phyloP scores from a whole-genome alignment of 2,329 filamentous ascomycete genomes.

The Metarhizium anisopliae region DNA sequence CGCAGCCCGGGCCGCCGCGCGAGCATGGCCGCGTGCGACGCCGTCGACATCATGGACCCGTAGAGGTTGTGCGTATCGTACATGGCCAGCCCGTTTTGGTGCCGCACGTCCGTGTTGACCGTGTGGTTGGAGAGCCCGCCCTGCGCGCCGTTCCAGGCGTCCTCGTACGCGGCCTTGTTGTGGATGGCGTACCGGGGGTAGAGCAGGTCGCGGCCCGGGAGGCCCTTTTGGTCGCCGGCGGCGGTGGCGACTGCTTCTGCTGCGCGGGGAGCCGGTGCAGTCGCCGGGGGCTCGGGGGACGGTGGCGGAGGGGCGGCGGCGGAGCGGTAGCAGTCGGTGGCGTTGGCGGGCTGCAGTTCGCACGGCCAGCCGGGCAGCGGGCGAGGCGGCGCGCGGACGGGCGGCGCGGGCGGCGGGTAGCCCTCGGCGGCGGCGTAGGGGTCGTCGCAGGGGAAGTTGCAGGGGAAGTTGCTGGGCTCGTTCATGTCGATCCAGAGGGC shows the following conservation, averaged over 20 bases:
- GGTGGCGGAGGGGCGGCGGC: too few relatives aligned
- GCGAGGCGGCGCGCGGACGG: slow-evolving; percentile 54
- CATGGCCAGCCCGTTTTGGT: slow-evolving; percentile 61
- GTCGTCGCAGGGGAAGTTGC: slow-evolving; percentile 19
- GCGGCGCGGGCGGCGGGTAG: slow-evolving; percentile 52
- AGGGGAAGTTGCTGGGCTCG: slow-evolving; percentile 28
- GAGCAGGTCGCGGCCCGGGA: slow-evolving; percentile 52
- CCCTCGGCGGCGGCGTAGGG: slow-evolving; percentile 19
- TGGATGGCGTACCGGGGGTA: slow-evolving; percentile 71
- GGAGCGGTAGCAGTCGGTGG: slow-evolving; percentile 8
- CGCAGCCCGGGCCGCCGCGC: slow-evolving; percentile 57
- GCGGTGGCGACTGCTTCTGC: too few relatives aligned
- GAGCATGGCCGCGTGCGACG: slow-evolving; percentile 64
- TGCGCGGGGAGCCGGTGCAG: too few relatives aligned
- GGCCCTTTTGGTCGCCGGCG: slow-evolving; percentile 22
- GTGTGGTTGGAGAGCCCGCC: slow-evolving; percentile 52
- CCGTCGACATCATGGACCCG: slow-evolving; percentile 66
- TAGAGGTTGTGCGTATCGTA: slow-evolving; percentile 81
- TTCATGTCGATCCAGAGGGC: slow-evolving; percentile 71
- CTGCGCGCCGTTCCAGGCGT: slow-evolving; percentile 41
- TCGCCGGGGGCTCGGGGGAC: neutral
- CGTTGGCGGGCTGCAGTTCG: slow-evolving; percentile 18
- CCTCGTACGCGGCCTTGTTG: slow-evolving; percentile 49
- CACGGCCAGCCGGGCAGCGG: slow-evolving; percentile 59
- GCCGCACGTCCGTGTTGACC: slow-evolving; percentile 68